A percentile compares a stretch with the other conserved stretches of the same genome.
These are phyloP conservation scores for Botrytis galanthina DNA, from an alignment of 2,329 filamentous ascomycete genomes.

Conservation along the genomic window DNA sequence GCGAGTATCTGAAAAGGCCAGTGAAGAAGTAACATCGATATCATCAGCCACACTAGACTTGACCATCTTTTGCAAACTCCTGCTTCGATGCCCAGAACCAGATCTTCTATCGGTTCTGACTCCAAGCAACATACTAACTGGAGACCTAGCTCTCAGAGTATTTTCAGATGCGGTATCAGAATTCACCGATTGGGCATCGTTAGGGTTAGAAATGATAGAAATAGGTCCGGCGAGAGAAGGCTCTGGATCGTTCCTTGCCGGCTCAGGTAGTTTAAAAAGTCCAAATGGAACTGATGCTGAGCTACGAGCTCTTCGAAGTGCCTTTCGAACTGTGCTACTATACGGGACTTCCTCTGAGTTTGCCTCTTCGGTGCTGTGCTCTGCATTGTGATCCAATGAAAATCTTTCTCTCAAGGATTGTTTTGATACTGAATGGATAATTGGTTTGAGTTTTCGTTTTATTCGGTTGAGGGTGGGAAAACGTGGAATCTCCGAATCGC, in stretches of 20 bases:
- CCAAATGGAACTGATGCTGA: slow-evolving; percentile 12
- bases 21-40: background rate
- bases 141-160: slow-evolving; percentile 13
- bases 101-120: background rate
- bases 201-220: background rate
- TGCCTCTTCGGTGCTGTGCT: background rate
- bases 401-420: background rate
- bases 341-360: background rate
- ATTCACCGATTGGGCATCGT: background rate
- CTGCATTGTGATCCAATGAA: background rate
- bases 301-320: slow-evolving; percentile 11
- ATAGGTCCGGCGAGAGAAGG: background rate
- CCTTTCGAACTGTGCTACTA: background rate
- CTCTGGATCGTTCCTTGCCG: background rate
- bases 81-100: background rate
- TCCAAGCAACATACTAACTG: slow-evolving; percentile 1
- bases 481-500: slow-evolving; percentile 13
- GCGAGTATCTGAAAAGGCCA: background rate
- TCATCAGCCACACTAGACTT: background rate
- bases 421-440: slow-evolving; percentile 11
- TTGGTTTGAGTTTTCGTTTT: slow-evolving; percentile 6
- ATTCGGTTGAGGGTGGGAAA: background rate
- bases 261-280: slow-evolving; percentile 8
- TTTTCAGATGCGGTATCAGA: background rate
- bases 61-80: too few species aligned